Evolutionary conservation across 2,329 filamentous ascomycete genomes (phyloP), one percentile per base, ranked within the genome.

Genomic region (Raffaelea albimanens): DNA sequence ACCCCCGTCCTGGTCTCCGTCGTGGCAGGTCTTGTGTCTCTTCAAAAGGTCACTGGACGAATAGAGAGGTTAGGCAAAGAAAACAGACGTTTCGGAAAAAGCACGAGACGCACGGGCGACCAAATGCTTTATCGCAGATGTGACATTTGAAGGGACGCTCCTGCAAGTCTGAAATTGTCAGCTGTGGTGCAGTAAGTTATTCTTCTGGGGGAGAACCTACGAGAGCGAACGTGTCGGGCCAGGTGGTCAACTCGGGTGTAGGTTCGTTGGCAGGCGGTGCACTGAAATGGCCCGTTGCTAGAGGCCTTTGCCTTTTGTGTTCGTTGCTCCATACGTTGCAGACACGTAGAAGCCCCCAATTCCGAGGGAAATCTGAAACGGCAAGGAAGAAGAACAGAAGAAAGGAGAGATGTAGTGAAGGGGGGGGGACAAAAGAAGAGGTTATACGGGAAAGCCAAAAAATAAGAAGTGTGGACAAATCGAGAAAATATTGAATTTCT

Each of bases 241-340:
- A 53, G 20, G 20, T 53, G 51, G 40, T 53, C 51, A 7, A 53
- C 47, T 11, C 51, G 22, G 2, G 46, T 51, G 47, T 53, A 53
- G 3, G 47, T 48, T 8, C 49, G 44, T 19, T 47, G 36, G 38
- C 51, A 53, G 5, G 47, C 47, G 9, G 47, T 45, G 43, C 51
- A 53, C 44, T 53, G 51, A 18, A 51, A 53, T 8, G 39, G 49
- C 5, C 48, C 48, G 23, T 31, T 20, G 38, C 44, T 19, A n/a
- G 34, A 13, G 18, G 45, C 11, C 22, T 47, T 41, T 31, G 22
- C 5, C 14, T 43, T 43, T 16, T 31, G 22, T 11, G 22, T n/a
- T 23, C 3, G 22, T 13, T 43, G 22, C 3, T 22, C 20, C 13
- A 21, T 42, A 22, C 20, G 20, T 5, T 40, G 20, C 36, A 4